phyloP scores from a whole-genome alignment of 2,329 filamentous ascomycete genomes.

The Emergomyces pasteurianus region DNA sequence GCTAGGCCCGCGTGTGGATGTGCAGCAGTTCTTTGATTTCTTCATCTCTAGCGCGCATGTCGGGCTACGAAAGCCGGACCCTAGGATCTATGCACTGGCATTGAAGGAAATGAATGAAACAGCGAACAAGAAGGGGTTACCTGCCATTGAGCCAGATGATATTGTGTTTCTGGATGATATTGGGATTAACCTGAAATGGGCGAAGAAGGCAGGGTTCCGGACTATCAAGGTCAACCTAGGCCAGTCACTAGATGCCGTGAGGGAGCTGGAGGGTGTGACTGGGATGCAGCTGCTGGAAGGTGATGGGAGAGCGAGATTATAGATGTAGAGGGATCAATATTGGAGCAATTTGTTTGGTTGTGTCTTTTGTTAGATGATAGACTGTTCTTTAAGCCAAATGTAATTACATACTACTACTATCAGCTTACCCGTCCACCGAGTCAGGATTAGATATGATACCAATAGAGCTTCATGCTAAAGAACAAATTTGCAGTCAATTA shows the following conservation, averaged over 20 bases:
- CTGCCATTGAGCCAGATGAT: conserved; percentile 49
- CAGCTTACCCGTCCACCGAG: too few species aligned
- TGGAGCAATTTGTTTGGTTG: background rate
- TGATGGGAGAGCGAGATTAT: conserved; percentile 27
- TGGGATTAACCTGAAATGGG: conserved; percentile 80
- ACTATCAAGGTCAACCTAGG: conserved; percentile 81
- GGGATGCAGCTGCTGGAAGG: conserved; percentile 43
- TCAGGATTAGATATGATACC: background rate
- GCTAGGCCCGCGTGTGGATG: conserved; percentile 35
- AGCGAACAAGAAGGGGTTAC: conserved; percentile 45
- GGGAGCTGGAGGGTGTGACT: conserved; percentile 62
- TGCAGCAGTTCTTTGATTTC: conserved; percentile 65
- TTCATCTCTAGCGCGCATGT: conserved; percentile 81
- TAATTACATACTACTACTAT: background rate
- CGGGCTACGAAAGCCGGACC: conserved; percentile 77
- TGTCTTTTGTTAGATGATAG: background rate
- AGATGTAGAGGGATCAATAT: background rate
- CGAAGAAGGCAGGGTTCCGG: conserved; percentile 57
- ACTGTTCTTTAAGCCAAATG: too few species aligned
- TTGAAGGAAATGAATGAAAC: conserved; percentile 54
- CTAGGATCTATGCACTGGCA: conserved; percentile 65
- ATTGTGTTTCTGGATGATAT: conserved; percentile 89
- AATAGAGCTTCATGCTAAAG: background rate
- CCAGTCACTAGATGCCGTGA: conserved; percentile 66
- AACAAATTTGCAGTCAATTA: background rate